Percentiles rank a stretch among this genome's conserved stretches.
phyloP scores from a whole-genome alignment of 306 rosid genomes.

The Canavalia ensiformis region DNA sequence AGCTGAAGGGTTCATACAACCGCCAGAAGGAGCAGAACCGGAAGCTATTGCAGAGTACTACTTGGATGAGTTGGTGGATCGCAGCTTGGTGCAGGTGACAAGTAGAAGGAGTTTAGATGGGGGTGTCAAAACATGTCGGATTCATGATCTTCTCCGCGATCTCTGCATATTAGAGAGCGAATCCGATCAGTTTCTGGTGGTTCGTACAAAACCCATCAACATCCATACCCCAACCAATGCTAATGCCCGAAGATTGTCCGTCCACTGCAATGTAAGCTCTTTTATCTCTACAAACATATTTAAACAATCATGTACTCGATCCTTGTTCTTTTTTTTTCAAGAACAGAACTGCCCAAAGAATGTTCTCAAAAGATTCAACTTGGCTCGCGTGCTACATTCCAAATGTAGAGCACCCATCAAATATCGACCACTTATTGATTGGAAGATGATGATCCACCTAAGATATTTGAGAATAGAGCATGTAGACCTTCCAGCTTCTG shows the following conservation, averaged over 20 bases:
- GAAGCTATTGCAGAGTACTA: constrained; percentile 23
- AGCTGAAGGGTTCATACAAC: constrained; percentile 15
- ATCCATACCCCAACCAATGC: background rate
- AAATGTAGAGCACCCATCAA: background rate
- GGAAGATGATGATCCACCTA: background rate
- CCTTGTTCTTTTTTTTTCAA: background rate
- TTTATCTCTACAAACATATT: too few species aligned
- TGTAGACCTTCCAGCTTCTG: background rate
- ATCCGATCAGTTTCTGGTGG: background rate
- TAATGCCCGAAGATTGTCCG: constrained; percentile 15
- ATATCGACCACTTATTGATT: background rate
- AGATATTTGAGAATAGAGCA: background rate
- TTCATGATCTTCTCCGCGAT: constrained; percentile 7
- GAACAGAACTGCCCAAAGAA: background rate
- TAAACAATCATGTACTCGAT: background rate
- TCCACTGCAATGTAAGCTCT: background rate
- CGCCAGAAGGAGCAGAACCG: background rate
- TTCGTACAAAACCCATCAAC: background rate
- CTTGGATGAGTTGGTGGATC: constrained; percentile 33
- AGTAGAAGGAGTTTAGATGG: constrained; percentile 28
- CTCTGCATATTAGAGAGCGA: constrained; percentile 18
- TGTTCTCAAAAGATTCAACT: background rate
- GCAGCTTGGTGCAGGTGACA: constrained; percentile 12
- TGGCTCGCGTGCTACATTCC: background rate
- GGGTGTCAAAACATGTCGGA: constrained; percentile 13